Percentiles rank a stretch among this genome's conserved stretches.
phyloP scores from a whole-genome alignment of 2,329 filamentous ascomycete genomes.

The Colletotrichum noveboracense region DNA sequence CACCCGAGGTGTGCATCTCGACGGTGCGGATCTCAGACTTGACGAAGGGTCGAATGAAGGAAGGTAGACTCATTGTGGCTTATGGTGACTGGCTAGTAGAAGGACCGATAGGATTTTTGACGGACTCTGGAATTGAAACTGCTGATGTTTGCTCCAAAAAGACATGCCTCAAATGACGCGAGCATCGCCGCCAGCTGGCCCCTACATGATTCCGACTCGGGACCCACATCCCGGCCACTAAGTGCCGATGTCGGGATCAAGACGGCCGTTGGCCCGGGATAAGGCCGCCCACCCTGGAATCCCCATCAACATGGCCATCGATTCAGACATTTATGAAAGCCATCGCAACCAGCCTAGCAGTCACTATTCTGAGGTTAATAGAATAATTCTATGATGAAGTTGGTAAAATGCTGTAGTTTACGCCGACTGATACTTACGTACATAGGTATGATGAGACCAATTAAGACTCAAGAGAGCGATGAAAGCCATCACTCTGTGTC shows the following conservation, averaged over 20 bases:
- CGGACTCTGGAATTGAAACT: background rate
- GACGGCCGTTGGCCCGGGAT: background rate
- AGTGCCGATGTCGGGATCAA: slow-evolving; percentile 4
- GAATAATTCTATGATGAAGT: background rate
- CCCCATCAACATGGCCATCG: background rate
- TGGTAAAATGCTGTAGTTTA: background rate
- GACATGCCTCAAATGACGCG: background rate
- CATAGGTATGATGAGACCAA: background rate
- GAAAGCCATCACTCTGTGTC: rapidly evolving
- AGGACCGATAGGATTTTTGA: background rate
- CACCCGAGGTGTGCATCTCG: slow-evolving; percentile 54
- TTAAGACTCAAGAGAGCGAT: rapidly evolving
- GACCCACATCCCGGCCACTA: background rate
- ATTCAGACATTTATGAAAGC: background rate
- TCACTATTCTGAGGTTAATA: rapidly evolving
- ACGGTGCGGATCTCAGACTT: slow-evolving; percentile 21
- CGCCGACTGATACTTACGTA: rapidly evolving
- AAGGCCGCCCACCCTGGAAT: background rate
- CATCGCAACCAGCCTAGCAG: background rate
- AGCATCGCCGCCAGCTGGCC: background rate
- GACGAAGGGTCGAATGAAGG: background rate
- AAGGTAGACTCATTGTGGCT: background rate
- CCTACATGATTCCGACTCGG: background rate
- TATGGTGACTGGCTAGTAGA: rapidly evolving
- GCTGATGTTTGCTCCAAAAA: background rate